Evolutionary conservation across 2,329 filamentous ascomycete species (phyloP), one percentile per base, ranked within the genome.

Genomic region (Curvularia eragrostidis): DNA sequence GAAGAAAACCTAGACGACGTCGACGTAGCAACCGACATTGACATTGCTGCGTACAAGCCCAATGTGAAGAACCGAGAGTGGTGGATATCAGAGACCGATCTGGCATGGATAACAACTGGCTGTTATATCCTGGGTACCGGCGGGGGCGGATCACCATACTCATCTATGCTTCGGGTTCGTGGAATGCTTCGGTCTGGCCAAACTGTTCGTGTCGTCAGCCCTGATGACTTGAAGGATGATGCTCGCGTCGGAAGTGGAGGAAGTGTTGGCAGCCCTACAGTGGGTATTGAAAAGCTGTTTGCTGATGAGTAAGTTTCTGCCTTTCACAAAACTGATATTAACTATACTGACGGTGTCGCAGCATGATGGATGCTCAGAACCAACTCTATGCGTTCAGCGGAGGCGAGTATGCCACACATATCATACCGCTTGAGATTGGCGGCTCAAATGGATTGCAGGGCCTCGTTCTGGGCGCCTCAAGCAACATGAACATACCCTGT

Each of bases 41-140:
- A 74, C 49, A 78, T 73, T 54, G 68, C 39, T 13, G 65, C 68
- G 3, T 83, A 83, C 59, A 72, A 61, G 13, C 81, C 81, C 0
- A 75, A 73, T 36, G 71, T 83, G 2, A 44, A 56, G 15, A 64
- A 72, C 19, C 68, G 72, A 5, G 69, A 75, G n/a, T 83, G 81
- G 81, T 72, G 75, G 55, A 68, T 83, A 19, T 80, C 79, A 0
- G 77, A 80, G 59, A 77, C 71, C 1, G 81, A 83, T 59, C 65
- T 82, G 2, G 70, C 74, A 5, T 83, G 77, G 76, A 76, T 83
- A 12, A 75, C 79, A 2, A 77, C 77, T 24, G 81, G 81, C 3
- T 82, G 80, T 60, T 82, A 82, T 54, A 78, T 83, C 10, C 72
- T 83, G 3, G 81, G 81, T 18, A 81, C 79, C 19, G 81, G 78